Evolutionary conservation across 2,329 filamentous ascomycete species (phyloP).

Genomic region (Ophiostoma himal-ulmi): DNA sequence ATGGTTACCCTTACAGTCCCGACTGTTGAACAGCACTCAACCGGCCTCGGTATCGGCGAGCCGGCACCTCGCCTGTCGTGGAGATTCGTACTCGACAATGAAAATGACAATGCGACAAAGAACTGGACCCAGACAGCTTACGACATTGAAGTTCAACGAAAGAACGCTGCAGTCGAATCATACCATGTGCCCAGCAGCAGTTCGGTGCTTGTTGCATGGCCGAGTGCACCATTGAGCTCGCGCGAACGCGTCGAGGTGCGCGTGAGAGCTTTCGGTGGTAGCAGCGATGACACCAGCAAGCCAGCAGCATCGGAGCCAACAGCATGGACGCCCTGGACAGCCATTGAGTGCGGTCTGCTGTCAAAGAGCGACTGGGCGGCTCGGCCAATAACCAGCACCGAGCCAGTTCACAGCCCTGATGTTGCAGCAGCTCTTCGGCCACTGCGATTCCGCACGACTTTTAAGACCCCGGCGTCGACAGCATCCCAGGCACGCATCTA

Average conservation of each 20-base stretch:
- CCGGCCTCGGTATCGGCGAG: conserved; percentile 26
- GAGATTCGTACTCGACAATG: conserved; percentile 22
- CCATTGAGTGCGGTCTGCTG: conserved; percentile 26
- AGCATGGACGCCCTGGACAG: conserved; percentile 25
- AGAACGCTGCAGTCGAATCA: not conserved
- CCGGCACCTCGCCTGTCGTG: conserved; percentile 27
- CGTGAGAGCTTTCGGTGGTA: conserved; percentile 19
- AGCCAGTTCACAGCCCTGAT: conserved; percentile 1
- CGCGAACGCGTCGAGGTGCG: conserved; percentile 24
- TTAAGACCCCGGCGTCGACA: conserved; percentile 26
- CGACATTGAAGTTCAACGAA: conserved; percentile 23
- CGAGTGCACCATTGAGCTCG: conserved; percentile 24
- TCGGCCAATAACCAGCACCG: conserved; percentile 16
- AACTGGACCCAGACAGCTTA: conserved; percentile 26
- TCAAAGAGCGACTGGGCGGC: conserved; percentile 22
- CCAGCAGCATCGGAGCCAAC: not conserved
- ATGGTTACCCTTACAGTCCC: conserved; percentile 20
- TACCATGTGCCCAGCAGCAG: conserved; percentile 19
- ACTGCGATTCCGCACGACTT: conserved; percentile 26
- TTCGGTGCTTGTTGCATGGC: conserved; percentile 37
- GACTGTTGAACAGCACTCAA: conserved; percentile 27
- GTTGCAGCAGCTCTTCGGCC: conserved; percentile 26
- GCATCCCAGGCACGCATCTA: conserved; percentile 31
- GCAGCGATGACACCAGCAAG: not conserved
- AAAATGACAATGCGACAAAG: not conserved